Percentiles rank a stretch among this genome's conserved stretches.
Conservation (phyloP, 1,284 basidiomycete species). For the Sporisorium sorghi region DNA sequence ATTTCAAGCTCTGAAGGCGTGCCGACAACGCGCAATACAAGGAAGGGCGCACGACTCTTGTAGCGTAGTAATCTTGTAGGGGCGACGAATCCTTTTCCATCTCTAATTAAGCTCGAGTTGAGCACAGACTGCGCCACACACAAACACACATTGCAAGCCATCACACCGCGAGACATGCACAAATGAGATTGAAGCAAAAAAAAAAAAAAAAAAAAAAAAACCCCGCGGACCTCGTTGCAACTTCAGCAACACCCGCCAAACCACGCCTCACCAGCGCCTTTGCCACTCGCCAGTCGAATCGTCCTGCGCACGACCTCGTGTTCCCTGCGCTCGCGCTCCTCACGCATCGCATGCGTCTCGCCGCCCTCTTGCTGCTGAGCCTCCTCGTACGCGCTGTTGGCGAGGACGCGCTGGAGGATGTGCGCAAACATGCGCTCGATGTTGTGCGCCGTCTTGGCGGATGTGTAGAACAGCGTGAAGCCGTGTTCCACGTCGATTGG, state of each 20-base stretch:
- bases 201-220: no score
- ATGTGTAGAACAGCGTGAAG: conserved; percentile 62
- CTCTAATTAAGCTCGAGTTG: no score
- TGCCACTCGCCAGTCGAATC: conserved; percentile 47
- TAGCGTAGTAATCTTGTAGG: no score
- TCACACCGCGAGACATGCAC: no score
- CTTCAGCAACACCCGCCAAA: conserved; percentile 26
- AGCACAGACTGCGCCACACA: no score
- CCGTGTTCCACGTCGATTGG: conserved; percentile 37
- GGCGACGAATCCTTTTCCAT: no score
- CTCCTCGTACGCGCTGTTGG: conserved; percentile 23
- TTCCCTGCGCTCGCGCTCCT: conserved; percentile 7
- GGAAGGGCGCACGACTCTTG: no score
- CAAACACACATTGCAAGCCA: no score
- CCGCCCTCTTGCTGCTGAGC: neutral
- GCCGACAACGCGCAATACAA: no score
- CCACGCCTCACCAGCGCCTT: conserved; percentile 13
- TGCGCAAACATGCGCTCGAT: conserved; percentile 56
- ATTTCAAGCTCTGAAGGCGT: conserved; percentile 51
- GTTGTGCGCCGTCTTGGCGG: conserved; percentile 48
- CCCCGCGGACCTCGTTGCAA: no score
- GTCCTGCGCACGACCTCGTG: conserved; percentile 28
- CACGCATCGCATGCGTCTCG: neutral
- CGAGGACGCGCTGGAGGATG: conserved; percentile 43
- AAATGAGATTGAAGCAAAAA: no score